Percentiles rank a stretch among this genome's conserved stretches.
Evolutionary conservation across 1,139 yeast species (phyloP).

Genomic region (Taphrina wiesneri): DNA sequence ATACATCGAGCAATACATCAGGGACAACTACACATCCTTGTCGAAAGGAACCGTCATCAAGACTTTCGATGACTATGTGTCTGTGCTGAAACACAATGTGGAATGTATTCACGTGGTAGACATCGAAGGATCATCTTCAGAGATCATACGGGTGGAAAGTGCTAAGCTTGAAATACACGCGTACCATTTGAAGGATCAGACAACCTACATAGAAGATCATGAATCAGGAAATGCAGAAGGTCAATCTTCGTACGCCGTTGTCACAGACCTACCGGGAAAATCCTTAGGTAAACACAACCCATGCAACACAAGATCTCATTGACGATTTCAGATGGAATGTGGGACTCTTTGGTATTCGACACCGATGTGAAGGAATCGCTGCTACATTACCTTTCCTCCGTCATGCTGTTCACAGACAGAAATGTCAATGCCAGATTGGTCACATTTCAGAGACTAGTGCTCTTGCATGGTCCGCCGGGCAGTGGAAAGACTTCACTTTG

Average conservation of each 20-base stretch:
- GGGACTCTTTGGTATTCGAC: slow-evolving; percentile 37
- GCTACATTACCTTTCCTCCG: slow-evolving; percentile 38
- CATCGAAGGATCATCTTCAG: slow-evolving; percentile 36
- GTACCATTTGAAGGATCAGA: slow-evolving; percentile 34
- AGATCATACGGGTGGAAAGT: slow-evolving; percentile 33
- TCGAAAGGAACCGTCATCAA: slow-evolving; percentile 31
- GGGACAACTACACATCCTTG: slow-evolving; percentile 38
- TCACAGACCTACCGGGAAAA: slow-evolving; percentile 36
- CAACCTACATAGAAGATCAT: background rate
- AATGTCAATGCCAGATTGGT: slow-evolving; percentile 36
- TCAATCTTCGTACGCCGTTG: slow-evolving; percentile 34
- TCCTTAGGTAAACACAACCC: slow-evolving; percentile 33
- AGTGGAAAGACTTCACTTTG: slow-evolving; percentile 41
- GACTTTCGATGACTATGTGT: slow-evolving; percentile 33
- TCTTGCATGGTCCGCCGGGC: slow-evolving; percentile 41
- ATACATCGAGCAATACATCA: slow-evolving; percentile 34
- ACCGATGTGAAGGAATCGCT: slow-evolving; percentile 38
- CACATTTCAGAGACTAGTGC: slow-evolving; percentile 29
- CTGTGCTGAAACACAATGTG: slow-evolving; percentile 24
- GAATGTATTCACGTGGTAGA: slow-evolving; percentile 38
- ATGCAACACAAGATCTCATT: background rate
- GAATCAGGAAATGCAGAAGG: slow-evolving; percentile 36
- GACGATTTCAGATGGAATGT: slow-evolving; percentile 19
- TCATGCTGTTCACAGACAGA: slow-evolving; percentile 39
- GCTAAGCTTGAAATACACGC: slow-evolving; percentile 37